Base-by-base conservation (phyloP, 2,329 filamentous ascomycete genomes). In the Elsinoe perseae region DNA sequence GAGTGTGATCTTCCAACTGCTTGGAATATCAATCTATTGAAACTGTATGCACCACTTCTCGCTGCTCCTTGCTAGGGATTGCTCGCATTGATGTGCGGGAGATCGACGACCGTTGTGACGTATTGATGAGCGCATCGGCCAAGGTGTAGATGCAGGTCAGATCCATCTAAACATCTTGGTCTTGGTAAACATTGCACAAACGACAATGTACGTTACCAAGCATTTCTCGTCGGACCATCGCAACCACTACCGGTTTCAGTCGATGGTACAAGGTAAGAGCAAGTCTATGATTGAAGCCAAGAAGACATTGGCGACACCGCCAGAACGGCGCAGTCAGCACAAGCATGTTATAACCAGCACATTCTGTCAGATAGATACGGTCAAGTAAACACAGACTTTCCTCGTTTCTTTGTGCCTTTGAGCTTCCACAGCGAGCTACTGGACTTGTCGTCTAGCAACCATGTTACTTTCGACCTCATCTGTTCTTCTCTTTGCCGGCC, bases 281-380 rank as follows among this genome's bases (percentile, higher is more conserved):
- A 18, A 52, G 48, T 52, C 48, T 52, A 52, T 52, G 48, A 52
- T 52, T 52, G 32, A 34, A 52, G 48, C 48, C 48, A 52, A 52
- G 48, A 52, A 34, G 25, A 20, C 20, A 12, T 38, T n/a, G 9
- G 18, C 25, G 28, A 52, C 48, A 52, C 48, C 28, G 48, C 48
- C 48, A 20, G 48, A 52, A 52, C 48, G 48, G 48, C 48, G 48
- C 48, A 52, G 48, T 52, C 48, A 21, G 16, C 32, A 20, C 30
- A 21, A 10, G 28, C 16, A 34, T 7, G 16, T 38, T 52, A 52
- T 52, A 52, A 32, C 30, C 10, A 36, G 48, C 20, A 28, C 20
- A 32, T 50, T 25, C 25, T 16, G 28, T 32, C 44, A 50, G 28
- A 18, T 32, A 50, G 32, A 5, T 20, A 25, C 18, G 25, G 27